Conservation (phyloP, 2,329 filamentous ascomycete genomes). For the Fusarium pseudoanthophilum region DNA sequence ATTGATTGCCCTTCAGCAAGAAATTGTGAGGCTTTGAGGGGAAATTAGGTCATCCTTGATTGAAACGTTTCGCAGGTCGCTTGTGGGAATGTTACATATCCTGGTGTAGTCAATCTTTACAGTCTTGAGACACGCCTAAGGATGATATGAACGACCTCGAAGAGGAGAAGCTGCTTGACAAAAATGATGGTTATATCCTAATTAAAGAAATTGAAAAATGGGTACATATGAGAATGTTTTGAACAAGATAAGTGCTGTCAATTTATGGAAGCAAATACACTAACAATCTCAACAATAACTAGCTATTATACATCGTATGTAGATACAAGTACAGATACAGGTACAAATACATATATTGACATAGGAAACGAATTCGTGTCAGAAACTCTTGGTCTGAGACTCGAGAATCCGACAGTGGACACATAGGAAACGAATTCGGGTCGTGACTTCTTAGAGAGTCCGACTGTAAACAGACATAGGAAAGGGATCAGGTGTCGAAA, state of each 20-base stretch:
- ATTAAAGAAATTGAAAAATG: not conserved
- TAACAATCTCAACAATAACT: not conserved
- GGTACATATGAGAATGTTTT: not conserved
- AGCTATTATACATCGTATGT: constrained; percentile 19
- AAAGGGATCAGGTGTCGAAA: constrained; percentile 7
- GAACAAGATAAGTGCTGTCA: constrained; percentile 1
- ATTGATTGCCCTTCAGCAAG: not conserved
- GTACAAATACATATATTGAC: constrained; percentile 1
- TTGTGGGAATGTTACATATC: not conserved
- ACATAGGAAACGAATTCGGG: constrained; percentile 13
- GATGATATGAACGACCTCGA: not conserved
- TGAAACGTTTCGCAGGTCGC: not conserved
- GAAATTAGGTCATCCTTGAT: not conserved
- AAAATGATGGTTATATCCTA: not conserved
- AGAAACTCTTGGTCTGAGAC: not conserved
- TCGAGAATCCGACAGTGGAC: not conserved
- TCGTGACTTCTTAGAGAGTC: not conserved
- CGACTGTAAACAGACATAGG: constrained; percentile 18
- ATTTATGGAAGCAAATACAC: constrained; percentile 4
- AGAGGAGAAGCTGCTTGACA: not conserved
- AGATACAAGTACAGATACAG: not conserved
- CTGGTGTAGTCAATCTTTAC: not conserved
- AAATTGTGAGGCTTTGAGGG: not conserved
- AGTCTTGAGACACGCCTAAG: not conserved
- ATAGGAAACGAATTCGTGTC: constrained; percentile 22